A percentile compares a stretch with the other conserved stretches of the same genome.
Conservation (phyloP, 169 alveolate genomes). For the Cryptosporidium parvum region DNA sequence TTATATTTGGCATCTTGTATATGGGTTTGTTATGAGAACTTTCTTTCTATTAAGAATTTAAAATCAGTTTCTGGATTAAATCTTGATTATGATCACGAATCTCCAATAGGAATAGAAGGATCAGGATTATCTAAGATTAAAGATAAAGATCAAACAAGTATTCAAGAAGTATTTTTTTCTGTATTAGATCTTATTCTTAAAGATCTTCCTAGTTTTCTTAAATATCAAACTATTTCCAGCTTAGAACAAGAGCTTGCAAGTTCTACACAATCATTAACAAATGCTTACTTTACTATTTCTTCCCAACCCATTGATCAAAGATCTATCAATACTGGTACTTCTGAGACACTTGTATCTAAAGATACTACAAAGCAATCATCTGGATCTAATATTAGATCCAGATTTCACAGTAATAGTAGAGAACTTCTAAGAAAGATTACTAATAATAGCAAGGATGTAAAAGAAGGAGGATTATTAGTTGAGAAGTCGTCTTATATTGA, state of each 20-base stretch:
- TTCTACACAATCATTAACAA: background rate
- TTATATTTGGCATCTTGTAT: slow-evolving; percentile 45
- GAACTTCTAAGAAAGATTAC: slow-evolving; percentile 43
- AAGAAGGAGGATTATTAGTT: background rate
- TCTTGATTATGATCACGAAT: background rate
- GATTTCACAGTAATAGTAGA: slow-evolving; percentile 46
- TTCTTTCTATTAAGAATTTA: background rate
- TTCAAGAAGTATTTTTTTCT: slow-evolving; percentile 1
- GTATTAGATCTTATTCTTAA: slow-evolving; percentile 14
- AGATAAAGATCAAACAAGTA: background rate
- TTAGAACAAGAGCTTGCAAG: background rate
- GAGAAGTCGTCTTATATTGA: background rate
- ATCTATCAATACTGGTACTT: too few species aligned
- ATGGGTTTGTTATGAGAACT: slow-evolving; percentile 47
- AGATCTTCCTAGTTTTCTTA: slow-evolving; percentile 21
- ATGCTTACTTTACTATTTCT: background rate
- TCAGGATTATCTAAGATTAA: background rate
- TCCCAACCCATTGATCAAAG: background rate
- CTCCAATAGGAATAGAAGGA: background rate
- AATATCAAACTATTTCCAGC: slow-evolving; percentile 2
- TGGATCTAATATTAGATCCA: slow-evolving; percentile 32
- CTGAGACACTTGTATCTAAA: background rate
- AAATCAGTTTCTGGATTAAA: background rate
- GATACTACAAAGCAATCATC: background rate
- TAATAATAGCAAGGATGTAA: background rate